Percentiles rank a stretch among this genome's conserved stretches.
These are phyloP conservation scores for Pulveroboletus sp. DNA, from an alignment of 1,284 basidiomycete species.

Conservation along the genomic window DNA sequence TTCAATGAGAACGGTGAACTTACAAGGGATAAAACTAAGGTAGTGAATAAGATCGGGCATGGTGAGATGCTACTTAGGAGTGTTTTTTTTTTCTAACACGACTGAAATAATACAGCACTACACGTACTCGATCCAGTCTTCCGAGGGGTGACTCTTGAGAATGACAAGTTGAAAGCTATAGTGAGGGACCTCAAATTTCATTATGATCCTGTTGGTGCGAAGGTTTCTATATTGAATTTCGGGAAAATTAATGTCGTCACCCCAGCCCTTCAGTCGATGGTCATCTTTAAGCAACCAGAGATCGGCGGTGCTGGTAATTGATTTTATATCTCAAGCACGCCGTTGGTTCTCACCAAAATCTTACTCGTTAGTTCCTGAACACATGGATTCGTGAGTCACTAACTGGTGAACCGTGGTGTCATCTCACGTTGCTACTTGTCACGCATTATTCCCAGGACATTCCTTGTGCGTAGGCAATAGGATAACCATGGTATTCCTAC, in stretches of 20 bases:
- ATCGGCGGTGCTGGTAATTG: conserved; percentile 84
- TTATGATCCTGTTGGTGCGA: conserved; percentile 75
- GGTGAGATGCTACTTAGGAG: conserved; percentile 42
- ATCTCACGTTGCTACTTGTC: conserved; percentile 6
- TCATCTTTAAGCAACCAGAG: conserved; percentile 87
- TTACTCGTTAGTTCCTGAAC: conserved; percentile 60
- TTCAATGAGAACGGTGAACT: conserved; percentile 64
- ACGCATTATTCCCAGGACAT: conserved; percentile 51
- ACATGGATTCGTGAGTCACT: conserved; percentile 76
- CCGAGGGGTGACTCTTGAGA: conserved; percentile 74
- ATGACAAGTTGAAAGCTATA: conserved; percentile 63
- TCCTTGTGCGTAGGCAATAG: conserved; percentile 53
- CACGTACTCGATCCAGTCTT: conserved; percentile 86
- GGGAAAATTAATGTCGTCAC: background rate
- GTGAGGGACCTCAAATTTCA: conserved; percentile 80
- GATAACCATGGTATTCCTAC: background rate
- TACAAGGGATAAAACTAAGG: conserved; percentile 73
- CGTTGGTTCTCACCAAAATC: conserved; percentile 1
- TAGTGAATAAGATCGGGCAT: conserved; percentile 85
- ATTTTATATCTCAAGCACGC: background rate
- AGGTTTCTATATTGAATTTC: background rate
- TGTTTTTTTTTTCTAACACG: background rate
- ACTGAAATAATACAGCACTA: conserved; percentile 49
- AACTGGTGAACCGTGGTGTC: background rate
- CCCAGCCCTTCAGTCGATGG: conserved; percentile 91